phyloP scores from a whole-genome alignment of 2,329 filamentous ascomycete species.

The Aspergillus proliferans region DNA sequence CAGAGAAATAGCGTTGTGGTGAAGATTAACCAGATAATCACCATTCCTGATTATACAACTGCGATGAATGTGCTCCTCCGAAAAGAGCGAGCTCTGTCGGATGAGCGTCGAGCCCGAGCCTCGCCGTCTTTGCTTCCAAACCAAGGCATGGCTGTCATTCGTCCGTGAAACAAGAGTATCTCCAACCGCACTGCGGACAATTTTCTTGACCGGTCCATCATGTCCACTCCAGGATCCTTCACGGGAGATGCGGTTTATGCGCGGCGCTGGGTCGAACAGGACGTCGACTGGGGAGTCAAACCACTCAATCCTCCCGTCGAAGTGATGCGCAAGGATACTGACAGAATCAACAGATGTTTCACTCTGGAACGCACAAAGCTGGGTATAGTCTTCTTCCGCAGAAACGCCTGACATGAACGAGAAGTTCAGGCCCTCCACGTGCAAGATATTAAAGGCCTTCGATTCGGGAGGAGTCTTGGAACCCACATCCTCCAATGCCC shows the following conservation, averaged over 20 bases:
- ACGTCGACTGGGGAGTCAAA: slow-evolving; percentile 72
- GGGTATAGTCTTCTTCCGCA: slow-evolving; percentile 52
- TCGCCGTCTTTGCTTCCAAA: slow-evolving; percentile 66
- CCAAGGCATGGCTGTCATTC: slow-evolving; percentile 67
- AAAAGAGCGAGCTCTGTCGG: slow-evolving; percentile 62
- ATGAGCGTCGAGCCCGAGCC: slow-evolving; percentile 51
- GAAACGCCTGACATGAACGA: slow-evolving; percentile 28
- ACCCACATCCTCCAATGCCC: slow-evolving; percentile 83
- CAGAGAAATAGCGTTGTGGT: slow-evolving; percentile 62
- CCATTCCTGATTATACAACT: slow-evolving; percentile 73
- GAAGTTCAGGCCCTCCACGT: slow-evolving; percentile 57
- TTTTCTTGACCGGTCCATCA: slow-evolving; percentile 71
- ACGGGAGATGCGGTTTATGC: slow-evolving; percentile 53
- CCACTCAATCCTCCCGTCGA: slow-evolving; percentile 77
- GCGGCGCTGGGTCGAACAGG: slow-evolving; percentile 67
- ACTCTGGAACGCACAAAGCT: slow-evolving; percentile 68
- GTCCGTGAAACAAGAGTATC: slow-evolving; percentile 76
- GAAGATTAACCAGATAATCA: slow-evolving; percentile 72
- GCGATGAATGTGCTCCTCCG: slow-evolving; percentile 67
- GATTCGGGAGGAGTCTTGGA: slow-evolving; percentile 59
- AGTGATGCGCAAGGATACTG: slow-evolving; percentile 72
- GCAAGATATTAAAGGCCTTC: slow-evolving; percentile 78
- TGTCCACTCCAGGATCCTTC: slow-evolving; percentile 77
- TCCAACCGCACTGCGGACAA: slow-evolving; percentile 78
- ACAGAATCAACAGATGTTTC: slow-evolving; percentile 56